These are phyloP conservation scores for Claviceps sp. DNA, from an alignment of 2,329 filamentous ascomycete species.

Conservation along the genomic window DNA sequence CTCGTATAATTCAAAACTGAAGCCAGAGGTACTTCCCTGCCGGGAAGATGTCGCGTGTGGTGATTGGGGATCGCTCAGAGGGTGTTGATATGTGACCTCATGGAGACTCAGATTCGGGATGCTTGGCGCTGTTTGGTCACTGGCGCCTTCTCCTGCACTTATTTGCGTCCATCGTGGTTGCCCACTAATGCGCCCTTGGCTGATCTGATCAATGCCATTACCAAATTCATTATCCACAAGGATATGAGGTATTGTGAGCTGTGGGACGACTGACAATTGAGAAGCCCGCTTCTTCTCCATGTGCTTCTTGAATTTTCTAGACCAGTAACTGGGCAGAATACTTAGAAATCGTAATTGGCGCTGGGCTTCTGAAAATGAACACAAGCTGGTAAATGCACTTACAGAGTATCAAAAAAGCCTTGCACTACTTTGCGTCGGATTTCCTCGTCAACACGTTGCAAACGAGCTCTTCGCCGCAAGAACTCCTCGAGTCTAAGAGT, in stretches of 20 bases:
- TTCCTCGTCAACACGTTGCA: constrained; percentile 91
- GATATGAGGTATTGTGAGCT: constrained; percentile 79
- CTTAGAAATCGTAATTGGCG: neutral
- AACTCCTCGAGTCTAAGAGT: constrained; percentile 72
- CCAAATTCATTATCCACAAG: constrained; percentile 69
- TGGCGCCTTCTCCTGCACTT: constrained; percentile 6
- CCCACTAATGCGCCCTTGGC: neutral
- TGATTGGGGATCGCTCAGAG: constrained; percentile 40
- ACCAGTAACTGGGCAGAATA: constrained; percentile 50
- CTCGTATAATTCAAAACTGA: constrained; percentile 46
- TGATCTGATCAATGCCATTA: constrained; percentile 12
- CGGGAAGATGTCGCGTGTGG: constrained; percentile 25
- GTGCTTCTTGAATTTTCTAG: constrained; percentile 64
- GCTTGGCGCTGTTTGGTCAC: constrained; percentile 10
- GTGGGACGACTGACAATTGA: constrained; percentile 65
- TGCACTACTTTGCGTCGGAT: constrained; percentile 81
- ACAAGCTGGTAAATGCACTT: constrained; percentile 18
- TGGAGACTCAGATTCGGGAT: constrained; percentile 28
- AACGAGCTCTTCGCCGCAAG: constrained; percentile 70
- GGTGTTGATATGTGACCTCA: constrained; percentile 26
- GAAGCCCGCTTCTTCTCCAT: constrained; percentile 59
- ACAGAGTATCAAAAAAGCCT: constrained; percentile 90
- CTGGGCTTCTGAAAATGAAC: neutral
- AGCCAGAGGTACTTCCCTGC: constrained; percentile 36
- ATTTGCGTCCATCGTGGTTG: constrained; percentile 8